Evolutionary conservation across 1,284 basidiomycete species (phyloP), one percentile per base, ranked within the genome.

Genomic region (Austroboletus novae-zelandiae): DNA sequence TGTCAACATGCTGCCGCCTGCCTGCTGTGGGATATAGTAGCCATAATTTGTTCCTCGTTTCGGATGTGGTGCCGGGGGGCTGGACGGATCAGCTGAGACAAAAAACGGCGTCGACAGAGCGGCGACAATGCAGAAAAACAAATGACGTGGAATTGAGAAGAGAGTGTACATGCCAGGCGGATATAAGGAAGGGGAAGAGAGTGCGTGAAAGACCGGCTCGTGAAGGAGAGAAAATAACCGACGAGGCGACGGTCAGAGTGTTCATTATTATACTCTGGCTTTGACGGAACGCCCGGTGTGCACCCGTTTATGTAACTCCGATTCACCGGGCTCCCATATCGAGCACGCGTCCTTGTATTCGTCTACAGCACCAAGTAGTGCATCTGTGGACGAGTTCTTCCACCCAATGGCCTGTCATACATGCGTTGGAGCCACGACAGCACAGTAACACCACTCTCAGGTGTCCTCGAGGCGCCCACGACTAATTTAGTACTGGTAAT

Each of bases 1-100:
- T 34, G 78, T 79, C 0, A 81, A 65, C 73, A 77, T 73, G 47
- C 57, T 67, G 3, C 80, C 80, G 9, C 75, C 76, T 27, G 60
- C 62, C 29, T 61, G 47, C 29, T 56, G 55, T 1, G 79, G 79
- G 57, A 72, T 67, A 54, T 71, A 77, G 57, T 75, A 82, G 9
- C 81, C 80, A 44, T 55, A 51, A 23, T 54, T 60, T 9, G 67
- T 64, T 17, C 45, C 51, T 32, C 65, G 64, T 29, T 52, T 59
- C 40, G 52, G 55, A 17, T 29, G 52, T 43, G 52, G 51, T 8
- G 43, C 34, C 9, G 43, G 48, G 5, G 47, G 44, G 1, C 20
- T n/a, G 30, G 56, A 42, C 13, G 37, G 44, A 2, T 7, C 25
- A 11, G 52, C 56, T 1, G 48, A 48, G 34, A 51, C 54, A n/a